These are phyloP conservation scores for Aspergillaceae sp. DNA, from an alignment of 2,329 filamentous ascomycete genomes.

Conservation along the genomic window DNA sequence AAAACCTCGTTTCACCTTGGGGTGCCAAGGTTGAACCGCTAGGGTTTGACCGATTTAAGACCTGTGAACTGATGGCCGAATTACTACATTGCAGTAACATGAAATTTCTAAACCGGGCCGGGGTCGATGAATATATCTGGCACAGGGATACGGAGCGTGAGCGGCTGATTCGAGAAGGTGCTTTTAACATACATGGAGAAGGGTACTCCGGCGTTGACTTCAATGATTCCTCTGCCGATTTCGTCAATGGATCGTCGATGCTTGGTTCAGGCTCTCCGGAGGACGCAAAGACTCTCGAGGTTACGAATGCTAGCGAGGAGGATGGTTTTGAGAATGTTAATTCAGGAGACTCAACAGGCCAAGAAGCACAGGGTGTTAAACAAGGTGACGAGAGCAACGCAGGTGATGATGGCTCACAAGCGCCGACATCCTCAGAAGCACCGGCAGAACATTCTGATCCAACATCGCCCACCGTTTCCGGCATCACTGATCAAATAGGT, in stretches of 20 bases:
- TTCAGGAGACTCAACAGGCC: conserved; percentile 53
- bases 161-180: conserved; percentile 66
- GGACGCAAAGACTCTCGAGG: conserved; percentile 61
- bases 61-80: conserved; percentile 97
- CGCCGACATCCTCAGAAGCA: conserved; percentile 25
- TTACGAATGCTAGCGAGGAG: conserved; percentile 74
- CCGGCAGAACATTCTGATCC: conserved; percentile 16
- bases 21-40: conserved; percentile 85
- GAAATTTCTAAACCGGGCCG: conserved; percentile 85
- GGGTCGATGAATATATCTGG: conserved; percentile 78
- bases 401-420: conserved; percentile 21
- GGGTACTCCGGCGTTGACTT: conserved; percentile 50
- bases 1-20: conserved; percentile 76
- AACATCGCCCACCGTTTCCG: conserved; percentile 44
- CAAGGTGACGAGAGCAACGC: too few species aligned
- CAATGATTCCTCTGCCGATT: conserved; percentile 38
- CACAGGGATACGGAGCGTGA: conserved; percentile 74
- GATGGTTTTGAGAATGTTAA: conserved; percentile 90
- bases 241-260: conserved; percentile 35
- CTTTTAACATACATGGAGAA: conserved; percentile 45
- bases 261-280: conserved; percentile 48
- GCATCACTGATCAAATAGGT: conserved; percentile 47
- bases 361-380: conserved; percentile 3
- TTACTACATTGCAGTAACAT: conserved; percentile 97
- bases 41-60: conserved; percentile 97